Base-by-base conservation (phyloP, 2,329 filamentous ascomycete genomes). In the Graphilbum fragrans region DNA sequence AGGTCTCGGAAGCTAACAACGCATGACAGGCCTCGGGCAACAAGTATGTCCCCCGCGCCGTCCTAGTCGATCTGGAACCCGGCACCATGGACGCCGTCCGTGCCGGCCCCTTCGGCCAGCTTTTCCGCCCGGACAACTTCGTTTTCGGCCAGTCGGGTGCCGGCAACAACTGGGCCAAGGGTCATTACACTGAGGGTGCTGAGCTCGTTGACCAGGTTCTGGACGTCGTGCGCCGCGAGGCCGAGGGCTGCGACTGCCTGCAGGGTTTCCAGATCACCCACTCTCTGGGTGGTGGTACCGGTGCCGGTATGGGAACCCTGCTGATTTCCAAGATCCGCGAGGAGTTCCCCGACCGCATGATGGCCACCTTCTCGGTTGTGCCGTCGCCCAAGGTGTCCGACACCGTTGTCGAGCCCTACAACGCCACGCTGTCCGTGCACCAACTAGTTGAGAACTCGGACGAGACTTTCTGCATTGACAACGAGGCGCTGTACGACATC, bases 221-320 rank as follows among this genome's bases (percentile, higher is more conserved):
- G 56, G 92, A 96, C 64, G 92, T 98, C 53, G 90, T 98, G 62
- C 92, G 92, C 64, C 90, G 92, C 59, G 92, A 98, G 77, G 90
- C 92, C 55, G 92, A 98, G 73, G 86, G 85, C 65, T 96, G 92
- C 64, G 92, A 98, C 78, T 95, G 86, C 79, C 88, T 98, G 51
- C 92, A 98, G 74, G 92, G 92, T 66, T 98, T 98, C 83, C 92
- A 98, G n/a, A 96, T 98, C 74, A 98, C 92, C 64, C 92, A 98
- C 84, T 96, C 92, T 41, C 88, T 96, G 52, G 92, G 92, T 82
- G 92, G 92, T 84, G 92, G 92, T 81, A 98, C 92, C 59, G 92
- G 92, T 87, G 90, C 92, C 58, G 92, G 92, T 84, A 98, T 98
- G 92, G 92, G 92, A 73, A 98, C 92, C 47, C 80, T 98, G 60